Evolutionary conservation across 176 grass and related monocot genomes (phyloP).

Genomic region (Poa pratensis): DNA sequence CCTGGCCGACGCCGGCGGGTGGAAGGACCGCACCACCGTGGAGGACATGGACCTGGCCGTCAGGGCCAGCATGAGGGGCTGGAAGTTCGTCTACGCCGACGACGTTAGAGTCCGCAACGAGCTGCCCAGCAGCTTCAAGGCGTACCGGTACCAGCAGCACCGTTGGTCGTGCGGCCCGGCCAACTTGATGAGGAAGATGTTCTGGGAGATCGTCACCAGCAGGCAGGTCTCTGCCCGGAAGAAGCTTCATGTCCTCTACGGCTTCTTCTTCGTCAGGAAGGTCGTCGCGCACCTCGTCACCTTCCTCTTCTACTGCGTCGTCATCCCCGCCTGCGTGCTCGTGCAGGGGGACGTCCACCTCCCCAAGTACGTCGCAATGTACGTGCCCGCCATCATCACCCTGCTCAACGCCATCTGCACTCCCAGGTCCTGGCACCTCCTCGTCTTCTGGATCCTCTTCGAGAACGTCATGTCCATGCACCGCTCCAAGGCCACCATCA

Average conservation of each 20-base stretch:
- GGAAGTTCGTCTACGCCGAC: constrained; percentile 72
- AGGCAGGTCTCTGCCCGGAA: constrained; percentile 68
- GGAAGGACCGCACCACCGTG: constrained; percentile 91
- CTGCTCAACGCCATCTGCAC: constrained; percentile 82
- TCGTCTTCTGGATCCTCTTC: constrained; percentile 93
- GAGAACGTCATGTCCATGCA: constrained; percentile 98
- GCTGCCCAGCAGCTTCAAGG: constrained; percentile 73
- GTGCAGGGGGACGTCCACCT: constrained; percentile 63
- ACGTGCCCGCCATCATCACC: constrained; percentile 73
- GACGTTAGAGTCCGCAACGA: constrained; percentile 72
- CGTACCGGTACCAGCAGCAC: constrained; percentile 85
- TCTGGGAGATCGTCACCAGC: constrained; percentile 64
- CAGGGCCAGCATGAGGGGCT: constrained; percentile 68
- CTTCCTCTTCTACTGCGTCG: constrained; percentile 85
- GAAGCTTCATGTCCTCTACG: constrained; percentile 86
- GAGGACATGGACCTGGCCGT: constrained; percentile 98
- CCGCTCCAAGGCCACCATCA: constrained; percentile 75
- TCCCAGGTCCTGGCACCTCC: constrained; percentile 71
- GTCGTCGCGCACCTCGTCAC: constrained; percentile 84
- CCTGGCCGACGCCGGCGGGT: constrained; percentile 68
- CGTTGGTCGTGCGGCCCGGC: constrained; percentile 80
- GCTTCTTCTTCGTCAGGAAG: constrained; percentile 91
- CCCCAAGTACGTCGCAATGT: constrained; percentile 76
- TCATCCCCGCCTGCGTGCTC: constrained; percentile 77
- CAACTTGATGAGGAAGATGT: constrained; percentile 80